phyloP scores from a whole-genome alignment of 2,329 filamentous ascomycete species.

The Alternaria conjuncta region DNA sequence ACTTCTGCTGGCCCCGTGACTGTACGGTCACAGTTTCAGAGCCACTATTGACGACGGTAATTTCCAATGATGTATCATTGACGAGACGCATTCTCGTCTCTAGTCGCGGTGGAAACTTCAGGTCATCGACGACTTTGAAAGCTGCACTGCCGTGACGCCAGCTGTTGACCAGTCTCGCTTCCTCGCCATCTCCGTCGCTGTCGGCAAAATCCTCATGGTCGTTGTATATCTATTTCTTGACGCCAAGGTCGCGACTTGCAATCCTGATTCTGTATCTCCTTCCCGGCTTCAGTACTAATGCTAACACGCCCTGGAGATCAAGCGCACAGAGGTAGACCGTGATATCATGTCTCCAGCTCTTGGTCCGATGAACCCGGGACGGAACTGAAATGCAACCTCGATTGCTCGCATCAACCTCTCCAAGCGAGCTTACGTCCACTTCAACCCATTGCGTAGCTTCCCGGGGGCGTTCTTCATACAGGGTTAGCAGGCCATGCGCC shows the following conservation, averaged over 20 bases:
- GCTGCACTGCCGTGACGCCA: neutral
- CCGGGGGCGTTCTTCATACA: neutral
- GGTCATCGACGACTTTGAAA: neutral
- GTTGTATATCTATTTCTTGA: neutral
- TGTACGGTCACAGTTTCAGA: neutral
- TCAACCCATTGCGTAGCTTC: neutral
- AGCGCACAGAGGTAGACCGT: neutral
- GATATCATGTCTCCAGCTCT: neutral
- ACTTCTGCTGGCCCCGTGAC: neutral
- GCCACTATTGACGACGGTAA: neutral
- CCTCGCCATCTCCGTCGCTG: neutral
- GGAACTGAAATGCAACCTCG: neutral
- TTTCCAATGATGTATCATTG: neutral
- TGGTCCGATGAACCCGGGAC: neutral
- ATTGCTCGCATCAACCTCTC: neutral
- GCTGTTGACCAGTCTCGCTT: conserved; percentile 2
- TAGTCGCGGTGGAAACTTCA: neutral
- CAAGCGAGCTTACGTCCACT: neutral
- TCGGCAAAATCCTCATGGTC: neutral
- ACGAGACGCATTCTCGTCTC: neutral
- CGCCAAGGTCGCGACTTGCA: neutral
- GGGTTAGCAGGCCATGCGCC: neutral
- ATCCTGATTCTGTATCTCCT: neutral
- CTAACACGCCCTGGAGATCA: neutral
- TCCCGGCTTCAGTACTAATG: neutral